A percentile compares a stretch with the other conserved stretches of the same genome.
phyloP scores from a whole-genome alignment of 345 rosid species.

The Hibiscus tridactylites region DNA sequence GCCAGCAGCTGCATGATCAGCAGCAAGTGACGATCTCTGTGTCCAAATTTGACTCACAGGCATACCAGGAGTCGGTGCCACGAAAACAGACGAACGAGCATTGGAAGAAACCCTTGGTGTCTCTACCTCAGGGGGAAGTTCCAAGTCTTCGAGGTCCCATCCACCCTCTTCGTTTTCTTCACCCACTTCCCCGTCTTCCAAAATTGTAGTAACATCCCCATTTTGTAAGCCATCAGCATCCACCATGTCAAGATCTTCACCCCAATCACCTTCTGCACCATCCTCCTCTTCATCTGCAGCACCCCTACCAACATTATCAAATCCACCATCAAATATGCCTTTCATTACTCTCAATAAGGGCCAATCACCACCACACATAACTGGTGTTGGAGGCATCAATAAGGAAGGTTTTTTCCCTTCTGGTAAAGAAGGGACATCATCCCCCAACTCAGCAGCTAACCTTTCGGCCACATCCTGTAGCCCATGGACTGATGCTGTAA shows the following conservation, averaged over 20 bases:
- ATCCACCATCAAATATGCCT: constrained; percentile 91
- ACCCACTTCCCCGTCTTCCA: constrained; percentile 57
- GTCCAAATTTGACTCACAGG: constrained; percentile 85
- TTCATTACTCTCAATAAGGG: constrained; percentile 87
- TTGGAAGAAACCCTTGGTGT: constrained; percentile 57
- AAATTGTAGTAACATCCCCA: constrained; percentile 45
- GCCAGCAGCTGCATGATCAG: constrained; percentile 93
- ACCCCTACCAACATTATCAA: constrained; percentile 45
- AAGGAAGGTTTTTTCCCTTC: constrained; percentile 66
- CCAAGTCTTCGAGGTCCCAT: constrained; percentile 93
- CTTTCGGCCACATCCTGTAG: constrained; percentile 63
- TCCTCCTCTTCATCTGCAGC: constrained; percentile 70
- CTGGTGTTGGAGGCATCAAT: constrained; percentile 69
- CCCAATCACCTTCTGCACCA: constrained; percentile 75
- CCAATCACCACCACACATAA: constrained; percentile 88
- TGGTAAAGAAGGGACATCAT: constrained; percentile 59
- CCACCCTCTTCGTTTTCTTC: constrained; percentile 76
- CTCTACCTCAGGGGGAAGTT: constrained; percentile 78
- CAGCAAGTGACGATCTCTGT: constrained; percentile 82
- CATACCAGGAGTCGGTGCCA: constrained; percentile 81
- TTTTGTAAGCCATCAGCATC: constrained; percentile 59
- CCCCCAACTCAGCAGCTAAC: constrained; percentile 64
- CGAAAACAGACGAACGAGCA: constrained; percentile 56
- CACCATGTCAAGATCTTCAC: constrained; percentile 65
- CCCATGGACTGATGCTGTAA: constrained; percentile 79